phyloP scores from a whole-genome alignment of 108 stramenopile genomes.

The Cyclotella atomus region DNA sequence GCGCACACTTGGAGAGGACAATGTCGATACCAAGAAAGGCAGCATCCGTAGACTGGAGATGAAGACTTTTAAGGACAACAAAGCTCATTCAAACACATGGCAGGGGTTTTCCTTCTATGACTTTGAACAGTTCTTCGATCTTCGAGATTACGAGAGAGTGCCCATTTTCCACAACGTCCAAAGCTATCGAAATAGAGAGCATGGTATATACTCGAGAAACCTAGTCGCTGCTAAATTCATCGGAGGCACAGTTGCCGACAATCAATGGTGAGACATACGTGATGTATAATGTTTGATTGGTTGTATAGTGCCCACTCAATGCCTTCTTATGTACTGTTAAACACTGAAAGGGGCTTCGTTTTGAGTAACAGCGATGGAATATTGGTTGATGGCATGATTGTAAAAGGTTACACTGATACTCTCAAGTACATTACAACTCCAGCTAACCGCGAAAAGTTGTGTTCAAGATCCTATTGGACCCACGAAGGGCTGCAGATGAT shows the following conservation, averaged over 20 bases:
- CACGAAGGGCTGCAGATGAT: conserved; percentile 39
- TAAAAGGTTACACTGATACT: conserved; percentile 31
- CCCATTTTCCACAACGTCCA: conserved; percentile 35
- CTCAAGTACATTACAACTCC: conserved; percentile 17
- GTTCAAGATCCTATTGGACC: conserved; percentile 18
- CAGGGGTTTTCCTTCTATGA: conserved; percentile 33
- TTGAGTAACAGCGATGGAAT: conserved; percentile 3
- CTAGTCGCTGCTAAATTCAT: conserved; percentile 26
- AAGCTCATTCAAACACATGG: conserved; percentile 37
- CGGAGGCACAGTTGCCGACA: conserved; percentile 39
- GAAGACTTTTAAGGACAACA: conserved; percentile 41
- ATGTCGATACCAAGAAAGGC: neutral
- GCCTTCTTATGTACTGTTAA: too few species aligned
- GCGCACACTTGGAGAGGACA: conserved; percentile 16
- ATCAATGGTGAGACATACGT: conserved; percentile 23
- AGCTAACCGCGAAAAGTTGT: conserved; percentile 24
- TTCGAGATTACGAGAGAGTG: conserved; percentile 24
- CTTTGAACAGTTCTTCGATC: conserved; percentile 37
- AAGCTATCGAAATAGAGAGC: conserved; percentile 39
- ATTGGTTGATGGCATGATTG: conserved; percentile 10
- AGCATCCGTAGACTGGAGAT: conserved; percentile 25
- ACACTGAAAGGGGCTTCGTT: neutral
- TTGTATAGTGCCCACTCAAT: neutral
- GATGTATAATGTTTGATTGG: neutral
- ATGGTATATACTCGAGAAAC: conserved; percentile 36